phyloP scores from a whole-genome alignment of 805 yeast species.

The Candida incommunis region DNA sequence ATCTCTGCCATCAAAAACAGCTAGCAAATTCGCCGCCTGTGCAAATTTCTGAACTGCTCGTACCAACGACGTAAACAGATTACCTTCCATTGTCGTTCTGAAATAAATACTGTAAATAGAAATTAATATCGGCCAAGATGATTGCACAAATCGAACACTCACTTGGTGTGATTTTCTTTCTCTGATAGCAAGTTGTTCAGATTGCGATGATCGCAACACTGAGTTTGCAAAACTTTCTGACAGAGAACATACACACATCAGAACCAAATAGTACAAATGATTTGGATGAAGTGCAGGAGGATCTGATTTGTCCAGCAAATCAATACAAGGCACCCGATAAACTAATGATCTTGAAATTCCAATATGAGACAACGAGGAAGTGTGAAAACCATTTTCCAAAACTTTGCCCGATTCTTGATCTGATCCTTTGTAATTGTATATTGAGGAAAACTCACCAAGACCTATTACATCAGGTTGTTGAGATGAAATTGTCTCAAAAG shows the following conservation, averaged over 20 bases:
- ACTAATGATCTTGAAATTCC: slow-evolving; percentile 5
- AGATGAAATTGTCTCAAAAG: slow-evolving; percentile 25
- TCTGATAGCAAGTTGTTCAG: slow-evolving; percentile 10
- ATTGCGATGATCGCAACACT: slow-evolving; percentile 4
- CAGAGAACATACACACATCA: slow-evolving; percentile 36
- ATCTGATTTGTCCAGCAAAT: slow-evolving; percentile 66
- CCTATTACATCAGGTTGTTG: slow-evolving; percentile 24
- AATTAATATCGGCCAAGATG: slow-evolving; percentile 26
- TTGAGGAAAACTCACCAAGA: slow-evolving; percentile 4
- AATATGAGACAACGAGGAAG: slow-evolving; percentile 3
- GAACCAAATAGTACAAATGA: slow-evolving; percentile 45
- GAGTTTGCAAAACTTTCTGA: slow-evolving; percentile 56
- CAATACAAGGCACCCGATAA: slow-evolving; percentile 38
- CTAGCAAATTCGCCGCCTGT: slow-evolving; percentile 71
- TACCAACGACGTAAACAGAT: slow-evolving; percentile 49
- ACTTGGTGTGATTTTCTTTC: slow-evolving; percentile 4
- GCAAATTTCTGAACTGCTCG: slow-evolving; percentile 69
- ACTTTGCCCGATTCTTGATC: background rate
- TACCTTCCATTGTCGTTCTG: slow-evolving; percentile 55
- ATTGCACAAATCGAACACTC: slow-evolving; percentile 9
- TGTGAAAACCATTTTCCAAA: background rate
- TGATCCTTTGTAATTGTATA: background rate
- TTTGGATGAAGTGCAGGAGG: slow-evolving; percentile 56
- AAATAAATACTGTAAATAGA: slow-evolving; percentile 37
- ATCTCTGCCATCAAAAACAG: slow-evolving; percentile 41